phyloP scores from a whole-genome alignment of 2,329 filamentous ascomycete species.

The Allantophomopsis cytisporea region DNA sequence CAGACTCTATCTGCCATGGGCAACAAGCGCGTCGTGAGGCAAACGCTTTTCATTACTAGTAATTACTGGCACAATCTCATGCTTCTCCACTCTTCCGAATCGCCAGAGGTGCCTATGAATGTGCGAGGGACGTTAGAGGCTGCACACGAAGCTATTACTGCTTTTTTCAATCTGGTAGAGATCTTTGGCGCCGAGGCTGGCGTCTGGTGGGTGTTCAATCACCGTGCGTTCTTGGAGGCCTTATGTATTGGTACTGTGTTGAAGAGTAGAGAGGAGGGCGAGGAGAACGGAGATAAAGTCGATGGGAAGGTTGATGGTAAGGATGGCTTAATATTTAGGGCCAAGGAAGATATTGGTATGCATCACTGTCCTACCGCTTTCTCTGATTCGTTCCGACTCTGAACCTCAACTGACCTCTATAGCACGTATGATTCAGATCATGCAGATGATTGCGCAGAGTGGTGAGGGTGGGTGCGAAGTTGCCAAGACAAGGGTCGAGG shows the following conservation, averaged over 20 bases:
- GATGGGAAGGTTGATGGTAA: slow-evolving; percentile 7
- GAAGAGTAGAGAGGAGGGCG: slow-evolving; percentile 33
- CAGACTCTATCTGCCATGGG: slow-evolving; percentile 34
- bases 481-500: slow-evolving; percentile 42
- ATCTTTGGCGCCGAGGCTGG: slow-evolving; percentile 58
- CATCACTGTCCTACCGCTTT: slow-evolving; percentile 5
- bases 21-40: slow-evolving; percentile 54
- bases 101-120: slow-evolving; percentile 47
- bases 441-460: slow-evolving; percentile 41
- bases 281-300: slow-evolving; percentile 28
- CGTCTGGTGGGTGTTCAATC: slow-evolving; percentile 79
- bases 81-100: slow-evolving; percentile 62
- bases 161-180: slow-evolving; percentile 62
- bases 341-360: slow-evolving; percentile 46
- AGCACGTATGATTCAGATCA: slow-evolving; percentile 51
- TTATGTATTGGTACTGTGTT: slow-evolving; percentile 51
- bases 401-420: slow-evolving; percentile 1
- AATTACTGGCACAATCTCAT: slow-evolving; percentile 78
- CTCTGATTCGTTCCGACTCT: background rate
- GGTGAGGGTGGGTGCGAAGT: slow-evolving; percentile 39
- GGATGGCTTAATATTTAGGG: slow-evolving; percentile 21
- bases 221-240: slow-evolving; percentile 66
- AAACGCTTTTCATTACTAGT: slow-evolving; percentile 67
- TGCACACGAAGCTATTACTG: slow-evolving; percentile 58
- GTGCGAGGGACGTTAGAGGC: slow-evolving; percentile 59